These are phyloP conservation scores for Eragrostis nindensis DNA, from an alignment of 176 grass and related monocot genomes.

Conservation along the genomic window DNA sequence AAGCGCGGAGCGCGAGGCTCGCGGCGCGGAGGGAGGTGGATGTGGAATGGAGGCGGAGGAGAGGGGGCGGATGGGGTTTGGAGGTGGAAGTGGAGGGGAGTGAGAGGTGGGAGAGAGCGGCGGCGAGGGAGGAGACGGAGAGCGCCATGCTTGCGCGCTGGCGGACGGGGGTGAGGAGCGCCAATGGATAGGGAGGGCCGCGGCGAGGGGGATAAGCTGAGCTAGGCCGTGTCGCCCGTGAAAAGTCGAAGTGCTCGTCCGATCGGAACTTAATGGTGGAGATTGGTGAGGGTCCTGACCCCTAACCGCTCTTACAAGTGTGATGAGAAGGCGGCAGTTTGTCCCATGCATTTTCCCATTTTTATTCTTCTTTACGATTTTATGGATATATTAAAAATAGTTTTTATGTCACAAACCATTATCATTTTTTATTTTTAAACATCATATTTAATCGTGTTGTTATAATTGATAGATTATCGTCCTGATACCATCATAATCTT, in stretches of 20 bases:
- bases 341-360: too few relatives aligned
- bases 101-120: constrained; percentile 69
- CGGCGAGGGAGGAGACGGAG: constrained; percentile 70
- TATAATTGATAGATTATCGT: too few relatives aligned
- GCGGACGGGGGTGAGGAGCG: constrained; percentile 13
- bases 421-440: too few relatives aligned
- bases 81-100: constrained; percentile 55
- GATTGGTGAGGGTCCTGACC: neutral
- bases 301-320: too few relatives aligned
- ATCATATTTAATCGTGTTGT: too few relatives aligned
- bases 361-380: too few relatives aligned
- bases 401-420: too few relatives aligned
- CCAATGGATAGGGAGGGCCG: constrained; percentile 46
- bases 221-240: neutral
- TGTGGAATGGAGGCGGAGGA: constrained; percentile 29
- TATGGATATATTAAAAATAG: too few relatives aligned
- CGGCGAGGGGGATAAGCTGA: constrained; percentile 41
- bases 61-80: neutral
- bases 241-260: neutral
- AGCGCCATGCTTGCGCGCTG: constrained; percentile 58
- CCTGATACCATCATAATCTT: too few relatives aligned
- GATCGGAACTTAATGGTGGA: neutral
- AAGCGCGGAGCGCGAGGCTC: constrained; percentile 37
- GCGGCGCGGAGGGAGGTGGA: neutral
- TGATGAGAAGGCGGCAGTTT: too few relatives aligned